Base-by-base conservation (phyloP, 208 protist species). In the Leishmania braziliensis region DNA sequence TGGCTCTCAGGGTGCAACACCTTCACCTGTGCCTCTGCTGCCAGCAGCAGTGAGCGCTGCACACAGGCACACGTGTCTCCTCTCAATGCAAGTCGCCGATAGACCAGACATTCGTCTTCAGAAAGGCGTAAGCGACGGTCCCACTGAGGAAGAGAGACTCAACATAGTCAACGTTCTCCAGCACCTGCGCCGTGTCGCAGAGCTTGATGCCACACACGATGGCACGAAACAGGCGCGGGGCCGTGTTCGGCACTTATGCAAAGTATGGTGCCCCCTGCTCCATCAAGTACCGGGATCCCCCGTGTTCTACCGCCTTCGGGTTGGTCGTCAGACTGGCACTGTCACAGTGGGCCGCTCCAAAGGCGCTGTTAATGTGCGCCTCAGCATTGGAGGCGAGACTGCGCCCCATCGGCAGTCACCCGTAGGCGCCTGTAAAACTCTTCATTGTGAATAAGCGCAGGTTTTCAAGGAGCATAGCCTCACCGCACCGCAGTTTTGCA, bases 201-300 rank as follows among this genome's bases (percentile, higher is more conserved):
- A 99, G 98, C 91, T 99, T 99, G 65, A 98, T 97, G 74, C 99
- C 95, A 36, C 95, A 93, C 71, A 97, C 91, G 82, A 99, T 99
- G 75, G 99, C 98, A 3, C 99, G 85, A 68, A 99, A 88, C 33
- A 95, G 96, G 1, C 90, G 89, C n/a, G 88, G 79, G 5, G 96
- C 95, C 72, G 91, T 92, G 84, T 90, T 91, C 29, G 98, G 85
- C 46, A 98, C 95, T 86, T 98, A 98, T 39, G 93, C 81, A 88
- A 99, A 99, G 89, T 98, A 99, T 14, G 98, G 95, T 46, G 99
- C 92, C 88, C 99, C 99, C 81, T 99, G 99, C 71, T 98, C 96
- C 90, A 99, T 98, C n/a, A 99, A 91, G 86, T 99, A 98, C 70
- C 99, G 99, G 33, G 98, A 96, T 26, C 92, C 98, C 50, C 98